These are phyloP conservation scores for Mucor lusitanicus DNA, from an alignment of 371 early-diverging fungal species.

Conservation along the genomic window DNA sequence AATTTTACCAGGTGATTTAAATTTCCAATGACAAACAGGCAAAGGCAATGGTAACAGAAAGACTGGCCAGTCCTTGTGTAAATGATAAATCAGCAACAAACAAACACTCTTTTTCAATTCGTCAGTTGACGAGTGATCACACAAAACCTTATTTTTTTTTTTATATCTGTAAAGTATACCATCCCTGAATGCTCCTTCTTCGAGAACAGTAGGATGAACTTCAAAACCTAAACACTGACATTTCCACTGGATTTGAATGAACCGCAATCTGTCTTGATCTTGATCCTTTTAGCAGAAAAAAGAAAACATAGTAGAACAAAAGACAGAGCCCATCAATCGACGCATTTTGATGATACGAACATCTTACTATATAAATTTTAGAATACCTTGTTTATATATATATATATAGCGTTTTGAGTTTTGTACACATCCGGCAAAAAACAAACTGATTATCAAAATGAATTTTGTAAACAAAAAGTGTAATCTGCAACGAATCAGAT, in stretches of 20 bases:
- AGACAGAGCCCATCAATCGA: not conserved
- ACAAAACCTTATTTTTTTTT: not conserved
- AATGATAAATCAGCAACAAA: not conserved
- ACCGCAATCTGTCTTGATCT: not conserved
- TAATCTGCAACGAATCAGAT: conserved; percentile 14
- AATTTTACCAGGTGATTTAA: not conserved
- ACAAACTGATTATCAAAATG: conserved; percentile 3
- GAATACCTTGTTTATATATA: not conserved
- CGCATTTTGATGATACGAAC: not conserved
- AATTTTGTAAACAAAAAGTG: not conserved
- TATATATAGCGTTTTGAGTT: not conserved
- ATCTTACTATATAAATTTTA: not conserved
- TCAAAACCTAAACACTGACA: not conserved
- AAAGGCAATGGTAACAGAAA: not conserved
- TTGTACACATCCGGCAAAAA: conserved; percentile 8
- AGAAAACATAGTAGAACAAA: not conserved
- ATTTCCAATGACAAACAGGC: not conserved
- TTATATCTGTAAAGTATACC: no score
- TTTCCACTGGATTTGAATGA: not conserved
- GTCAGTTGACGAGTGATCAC: not conserved
- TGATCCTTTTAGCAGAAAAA: not conserved
- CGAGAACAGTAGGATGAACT: not conserved
- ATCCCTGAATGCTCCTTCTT: not conserved
- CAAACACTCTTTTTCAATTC: not conserved
- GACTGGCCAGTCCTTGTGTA: not conserved